Evolutionary conservation across 176 grass and related monocot species (phyloP).

Genomic region (Musa itinerans): DNA sequence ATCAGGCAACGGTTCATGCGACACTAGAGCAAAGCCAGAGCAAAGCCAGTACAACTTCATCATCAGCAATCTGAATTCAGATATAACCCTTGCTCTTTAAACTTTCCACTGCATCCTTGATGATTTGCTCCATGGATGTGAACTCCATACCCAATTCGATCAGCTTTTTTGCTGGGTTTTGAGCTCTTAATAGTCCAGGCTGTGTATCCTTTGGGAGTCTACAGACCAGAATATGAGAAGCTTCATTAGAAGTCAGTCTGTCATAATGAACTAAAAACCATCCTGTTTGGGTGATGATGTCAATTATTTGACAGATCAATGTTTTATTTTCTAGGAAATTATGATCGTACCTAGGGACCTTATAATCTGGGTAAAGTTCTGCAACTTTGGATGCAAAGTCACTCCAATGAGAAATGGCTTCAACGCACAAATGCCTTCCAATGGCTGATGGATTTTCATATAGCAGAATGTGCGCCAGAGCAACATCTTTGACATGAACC

Average conservation of each 20-base stretch:
- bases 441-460: slow-evolving; percentile 62
- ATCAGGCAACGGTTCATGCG: not conserved
- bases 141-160: slow-evolving; percentile 55
- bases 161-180: slow-evolving; percentile 58
- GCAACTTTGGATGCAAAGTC: slow-evolving; percentile 57
- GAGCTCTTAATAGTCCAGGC: slow-evolving; percentile 52
- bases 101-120: slow-evolving; percentile 61
- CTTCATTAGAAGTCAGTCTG: slow-evolving; percentile 2
- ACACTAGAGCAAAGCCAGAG: not conserved
- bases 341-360: slow-evolving; percentile 43
- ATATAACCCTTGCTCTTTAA: slow-evolving; percentile 52
- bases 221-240: not conserved
- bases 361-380: slow-evolving; percentile 56
- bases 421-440: slow-evolving; percentile 71
- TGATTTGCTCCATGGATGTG: slow-evolving; percentile 57
- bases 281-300: too few species aligned
- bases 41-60: not conserved
- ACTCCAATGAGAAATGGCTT: slow-evolving; percentile 62
- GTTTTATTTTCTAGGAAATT: not conserved
- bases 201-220: slow-evolving; percentile 72
- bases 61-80: not conserved
- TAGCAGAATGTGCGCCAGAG: slow-evolving; percentile 53
- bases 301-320: not conserved
- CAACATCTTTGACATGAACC: slow-evolving; percentile 81
- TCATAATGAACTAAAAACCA: not conserved